Percentiles rank a stretch among this genome's conserved stretches.
Conservation (phyloP, 2,329 filamentous ascomycete genomes). For the Xylariaceae sp. region DNA sequence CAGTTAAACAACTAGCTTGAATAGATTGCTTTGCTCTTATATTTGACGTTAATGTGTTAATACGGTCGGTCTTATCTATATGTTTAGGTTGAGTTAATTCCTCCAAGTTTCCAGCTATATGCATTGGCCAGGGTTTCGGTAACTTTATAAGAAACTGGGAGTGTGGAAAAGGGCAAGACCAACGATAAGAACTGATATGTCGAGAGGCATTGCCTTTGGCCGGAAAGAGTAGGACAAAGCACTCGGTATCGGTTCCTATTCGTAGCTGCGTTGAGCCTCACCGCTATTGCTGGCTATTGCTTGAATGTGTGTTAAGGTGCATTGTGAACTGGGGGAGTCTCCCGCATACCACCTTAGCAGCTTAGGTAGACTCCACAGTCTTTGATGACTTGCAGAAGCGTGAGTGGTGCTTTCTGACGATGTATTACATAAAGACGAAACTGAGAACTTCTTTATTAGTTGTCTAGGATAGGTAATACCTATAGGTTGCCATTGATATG, state of each 20-base stretch:
- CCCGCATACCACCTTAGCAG: not conserved
- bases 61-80: too few species aligned
- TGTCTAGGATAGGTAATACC: too few species aligned
- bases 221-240: not conserved
- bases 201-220: not conserved
- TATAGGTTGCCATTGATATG: too few species aligned
- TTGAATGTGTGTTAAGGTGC: too few species aligned
- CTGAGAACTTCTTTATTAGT: not conserved
- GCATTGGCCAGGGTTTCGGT: too few species aligned
- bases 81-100: too few species aligned
- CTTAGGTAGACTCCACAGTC: not conserved
- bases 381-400: slow-evolving; percentile 12
- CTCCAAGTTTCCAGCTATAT: too few species aligned
- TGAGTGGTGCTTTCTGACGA: not conserved
- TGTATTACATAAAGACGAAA: not conserved
- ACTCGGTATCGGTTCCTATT: slow-evolving; percentile 21
- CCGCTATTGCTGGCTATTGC: slow-evolving; percentile 1
- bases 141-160: too few species aligned
- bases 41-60: too few species aligned
- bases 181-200: not conserved
- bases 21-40: too few species aligned
- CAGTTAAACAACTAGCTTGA: too few species aligned
- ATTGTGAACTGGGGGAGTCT: not conserved
- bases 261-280: slow-evolving; percentile 20
- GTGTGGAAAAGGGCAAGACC: not conserved